These are phyloP conservation scores for Sophora flavescens DNA, from an alignment of 306 rosid genomes.

Conservation along the genomic window DNA sequence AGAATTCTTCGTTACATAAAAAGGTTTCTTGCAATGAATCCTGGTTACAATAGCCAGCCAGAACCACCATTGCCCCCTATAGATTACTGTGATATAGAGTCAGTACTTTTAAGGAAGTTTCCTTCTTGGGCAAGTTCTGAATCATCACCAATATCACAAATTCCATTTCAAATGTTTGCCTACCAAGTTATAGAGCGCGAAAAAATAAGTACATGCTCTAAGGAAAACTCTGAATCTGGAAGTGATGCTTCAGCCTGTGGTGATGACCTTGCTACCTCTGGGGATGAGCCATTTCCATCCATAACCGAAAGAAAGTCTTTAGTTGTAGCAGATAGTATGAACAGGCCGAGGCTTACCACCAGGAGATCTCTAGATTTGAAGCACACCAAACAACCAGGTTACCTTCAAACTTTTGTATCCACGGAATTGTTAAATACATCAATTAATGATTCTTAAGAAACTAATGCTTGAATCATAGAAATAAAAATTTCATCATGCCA, in stretches of 20 bases:
- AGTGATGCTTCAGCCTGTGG: slow-evolving; percentile 82
- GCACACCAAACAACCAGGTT: slow-evolving; percentile 64
- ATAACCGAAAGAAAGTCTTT: slow-evolving; percentile 58
- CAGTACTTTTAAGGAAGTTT: slow-evolving; percentile 60
- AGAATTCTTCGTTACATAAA: slow-evolving; percentile 78
- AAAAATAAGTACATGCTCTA: slow-evolving; percentile 44
- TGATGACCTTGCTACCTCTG: slow-evolving; percentile 59
- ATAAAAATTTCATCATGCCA: slow-evolving; percentile 16
- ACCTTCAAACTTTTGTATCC: slow-evolving; percentile 8
- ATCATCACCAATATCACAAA: slow-evolving; percentile 53
- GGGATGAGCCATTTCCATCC: slow-evolving; percentile 69
- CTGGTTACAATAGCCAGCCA: slow-evolving; percentile 60
- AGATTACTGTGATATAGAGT: slow-evolving; percentile 84
- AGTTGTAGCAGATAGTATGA: slow-evolving; percentile 47
- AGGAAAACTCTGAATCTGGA: slow-evolving; percentile 81
- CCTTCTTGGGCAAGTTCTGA: slow-evolving; percentile 68
- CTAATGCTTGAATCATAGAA: slow-evolving; percentile 17
- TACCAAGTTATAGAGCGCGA: slow-evolving; percentile 67
- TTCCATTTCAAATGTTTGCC: slow-evolving; percentile 88
- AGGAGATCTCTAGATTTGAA: slow-evolving; percentile 61
- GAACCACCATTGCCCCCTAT: slow-evolving; percentile 65
- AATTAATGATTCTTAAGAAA: slow-evolving; percentile 25
- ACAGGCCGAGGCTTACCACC: slow-evolving; percentile 49
- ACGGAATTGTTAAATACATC: slow-evolving; percentile 14
- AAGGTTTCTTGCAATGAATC: slow-evolving; percentile 72